Evolutionary conservation across 768 basidiomycete genomes (phyloP).

Genomic region (Pisolithus marmoratus): DNA sequence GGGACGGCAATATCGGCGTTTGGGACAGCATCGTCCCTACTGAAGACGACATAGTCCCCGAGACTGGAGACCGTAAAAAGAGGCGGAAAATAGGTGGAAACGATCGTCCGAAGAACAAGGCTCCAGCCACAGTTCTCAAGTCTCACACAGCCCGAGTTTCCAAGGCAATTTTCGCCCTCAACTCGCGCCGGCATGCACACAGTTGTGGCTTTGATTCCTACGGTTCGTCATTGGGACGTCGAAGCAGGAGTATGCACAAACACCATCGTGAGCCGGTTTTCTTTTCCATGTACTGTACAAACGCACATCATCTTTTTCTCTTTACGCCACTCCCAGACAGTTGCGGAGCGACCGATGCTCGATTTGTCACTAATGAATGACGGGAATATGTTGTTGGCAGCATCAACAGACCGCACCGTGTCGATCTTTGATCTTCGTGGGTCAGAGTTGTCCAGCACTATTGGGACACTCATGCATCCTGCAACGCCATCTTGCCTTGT

Average conservation of each 20-base stretch:
- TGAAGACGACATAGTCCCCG: constrained; percentile 50
- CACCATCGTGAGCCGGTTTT: constrained; percentile 53
- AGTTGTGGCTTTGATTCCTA: constrained; percentile 90
- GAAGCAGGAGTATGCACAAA: constrained; percentile 65
- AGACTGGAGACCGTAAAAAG: constrained; percentile 43
- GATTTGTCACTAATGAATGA: constrained; percentile 47
- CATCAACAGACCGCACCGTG: constrained; percentile 72
- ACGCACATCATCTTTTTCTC: background rate
- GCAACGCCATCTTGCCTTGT: constrained; percentile 64
- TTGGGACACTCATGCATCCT: constrained; percentile 50
- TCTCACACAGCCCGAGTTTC: constrained; percentile 84
- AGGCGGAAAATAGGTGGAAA: constrained; percentile 46
- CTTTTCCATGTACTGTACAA: background rate
- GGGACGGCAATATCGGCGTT: constrained; percentile 82
- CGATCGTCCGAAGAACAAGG: constrained; percentile 49
- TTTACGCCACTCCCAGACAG: constrained; percentile 36
- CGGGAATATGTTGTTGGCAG: constrained; percentile 44
- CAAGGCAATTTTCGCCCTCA: constrained; percentile 52
- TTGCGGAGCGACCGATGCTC: constrained; percentile 71
- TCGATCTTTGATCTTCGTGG: constrained; percentile 64
- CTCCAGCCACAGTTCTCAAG: constrained; percentile 67
- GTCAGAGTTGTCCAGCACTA: constrained; percentile 30
- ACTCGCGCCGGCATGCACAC: constrained; percentile 41
- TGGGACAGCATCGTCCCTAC: constrained; percentile 66
- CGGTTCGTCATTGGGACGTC: constrained; percentile 83